These are phyloP conservation scores for Penicillium bovifimosum DNA, from an alignment of 495 filamentous ascomycete genomes.

Conservation along the genomic window DNA sequence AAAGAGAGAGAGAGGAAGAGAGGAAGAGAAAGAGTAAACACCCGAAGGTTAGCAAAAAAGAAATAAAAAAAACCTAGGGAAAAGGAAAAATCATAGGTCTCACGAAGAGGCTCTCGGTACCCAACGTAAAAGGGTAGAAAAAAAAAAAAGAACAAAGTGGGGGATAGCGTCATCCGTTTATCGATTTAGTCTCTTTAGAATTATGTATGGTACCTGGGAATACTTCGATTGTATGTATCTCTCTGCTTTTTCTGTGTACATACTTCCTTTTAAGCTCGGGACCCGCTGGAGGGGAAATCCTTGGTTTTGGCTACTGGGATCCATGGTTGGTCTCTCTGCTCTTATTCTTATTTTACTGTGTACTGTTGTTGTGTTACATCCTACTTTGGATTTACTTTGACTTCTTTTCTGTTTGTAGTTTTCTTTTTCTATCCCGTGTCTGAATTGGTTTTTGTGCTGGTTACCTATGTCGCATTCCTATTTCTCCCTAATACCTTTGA, in stretches of 20 bases:
- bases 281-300: conserved; percentile 12
- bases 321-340: background rate
- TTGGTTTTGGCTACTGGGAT: conserved; percentile 4
- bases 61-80: conserved; percentile 5
- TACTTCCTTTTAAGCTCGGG: conserved; percentile 10
- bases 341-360: conserved; percentile 5
- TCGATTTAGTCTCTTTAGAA: background rate
- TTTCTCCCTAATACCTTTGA: background rate
- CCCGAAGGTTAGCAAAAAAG: conserved; percentile 1
- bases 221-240: background rate
- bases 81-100: conserved; percentile 9
- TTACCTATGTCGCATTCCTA: background rate
- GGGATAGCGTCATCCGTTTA: conserved; percentile 9
- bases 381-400: background rate
- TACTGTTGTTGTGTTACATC: background rate
- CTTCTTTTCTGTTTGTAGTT: background rate
- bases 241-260: background rate
- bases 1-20: conserved; percentile 5
- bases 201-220: background rate
- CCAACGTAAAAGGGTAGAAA: conserved; percentile 16
- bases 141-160: conserved; percentile 12
- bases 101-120: conserved; percentile 26
- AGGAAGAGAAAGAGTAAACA: background rate
- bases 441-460: background rate
- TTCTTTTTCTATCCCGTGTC: background rate